Evolutionary conservation across 176 grass and related monocot genomes (phyloP).

Genomic region (Phoenix roebelenii): DNA sequence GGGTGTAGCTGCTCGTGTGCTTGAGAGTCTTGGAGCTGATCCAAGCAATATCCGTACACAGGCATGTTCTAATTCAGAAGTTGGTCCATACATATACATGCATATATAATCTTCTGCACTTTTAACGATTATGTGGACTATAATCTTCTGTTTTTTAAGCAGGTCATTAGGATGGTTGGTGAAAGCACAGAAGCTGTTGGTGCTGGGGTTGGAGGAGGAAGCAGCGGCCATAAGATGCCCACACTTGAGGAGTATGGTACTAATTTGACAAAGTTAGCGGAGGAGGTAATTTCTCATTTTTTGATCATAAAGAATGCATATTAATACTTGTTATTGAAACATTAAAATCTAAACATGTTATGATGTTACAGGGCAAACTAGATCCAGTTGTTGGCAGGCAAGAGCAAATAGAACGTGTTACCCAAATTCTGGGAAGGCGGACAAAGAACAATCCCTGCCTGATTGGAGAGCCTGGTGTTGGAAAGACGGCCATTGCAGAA

Average conservation of each 20-base stretch:
- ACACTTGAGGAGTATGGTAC: conserved; percentile 97
- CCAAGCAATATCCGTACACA: conserved; percentile 81
- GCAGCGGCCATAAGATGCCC: conserved; percentile 86
- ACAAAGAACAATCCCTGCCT: conserved; percentile 98
- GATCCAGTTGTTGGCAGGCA: conserved; percentile 95
- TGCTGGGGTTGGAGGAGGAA: conserved; percentile 86
- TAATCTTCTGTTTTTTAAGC: background rate
- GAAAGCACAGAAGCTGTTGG: conserved; percentile 93
- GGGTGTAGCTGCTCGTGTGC: conserved; percentile 79
- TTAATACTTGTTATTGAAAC: too few species aligned
- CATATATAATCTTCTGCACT: too few species aligned
- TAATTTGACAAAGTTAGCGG: conserved; percentile 87
- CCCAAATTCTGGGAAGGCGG: conserved; percentile 85
- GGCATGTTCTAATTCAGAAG: conserved; percentile 21
- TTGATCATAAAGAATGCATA: background rate
- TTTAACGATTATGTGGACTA: background rate
- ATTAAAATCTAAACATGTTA: background rate
- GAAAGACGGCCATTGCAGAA: conserved; percentile 95
- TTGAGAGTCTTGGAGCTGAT: conserved; percentile 83
- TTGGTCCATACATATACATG: too few species aligned
- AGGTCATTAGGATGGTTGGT: conserved; percentile 94
- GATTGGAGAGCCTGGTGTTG: conserved; percentile 98
- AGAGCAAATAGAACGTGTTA: conserved; percentile 77
- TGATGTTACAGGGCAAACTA: conserved; percentile 59
- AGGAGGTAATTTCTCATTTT: conserved; percentile 50